Base-by-base conservation (phyloP, 768 basidiomycete species). In the Fibroporia radiculosa region DNA sequence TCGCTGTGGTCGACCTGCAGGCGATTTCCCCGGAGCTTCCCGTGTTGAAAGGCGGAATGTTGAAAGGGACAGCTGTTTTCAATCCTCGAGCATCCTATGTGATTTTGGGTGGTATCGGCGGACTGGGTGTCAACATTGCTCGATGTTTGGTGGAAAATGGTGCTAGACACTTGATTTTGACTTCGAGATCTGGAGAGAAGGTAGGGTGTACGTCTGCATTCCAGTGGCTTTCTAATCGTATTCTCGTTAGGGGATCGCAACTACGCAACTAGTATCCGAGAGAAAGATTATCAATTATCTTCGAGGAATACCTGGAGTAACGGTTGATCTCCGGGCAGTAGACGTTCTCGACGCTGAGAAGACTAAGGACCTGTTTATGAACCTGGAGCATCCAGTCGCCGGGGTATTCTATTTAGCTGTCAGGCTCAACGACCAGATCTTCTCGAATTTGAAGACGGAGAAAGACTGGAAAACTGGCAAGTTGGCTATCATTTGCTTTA, bases 381-480 rank as follows among this genome's bases (percentile, higher is more conserved):
- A 26, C n/a, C 11, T 34, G 6, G 19, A 25, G 14, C 33, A 25
- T 18, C 47, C 23, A 14, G 26, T 49, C 23, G 48, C 43, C 24
- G 48, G 48, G 20, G 24, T 49, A 24, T 48, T 49, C 26, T 33
- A 39, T 25, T 4, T 32, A 24, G 42, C 27, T 40, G 45, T 48
- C 11, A 26, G 32, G 8, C 29, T 53, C n/a, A 53, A 53, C 35
- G 51, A 53, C 20, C 40, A 45, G 19, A 11, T 48, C 6, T 52
- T 52, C 40, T 16, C 26, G 8, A 52, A 50, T 28, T 23, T 52
- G 27, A 47, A n/a, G 8, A 41, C 51, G 3, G 45, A 40, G 20
- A 28, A 52, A 18, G 36, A 52, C 28, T 52, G 51, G 51, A 50
- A 41, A 23, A 31, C n/a, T n/a, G n/a, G n/a, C 27, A 22, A 49